A percentile compares a stretch with the other conserved stretches of the same genome.
These are phyloP conservation scores for Xylaria scruposa DNA, from an alignment of 495 filamentous ascomycete species.

Conservation along the genomic window DNA sequence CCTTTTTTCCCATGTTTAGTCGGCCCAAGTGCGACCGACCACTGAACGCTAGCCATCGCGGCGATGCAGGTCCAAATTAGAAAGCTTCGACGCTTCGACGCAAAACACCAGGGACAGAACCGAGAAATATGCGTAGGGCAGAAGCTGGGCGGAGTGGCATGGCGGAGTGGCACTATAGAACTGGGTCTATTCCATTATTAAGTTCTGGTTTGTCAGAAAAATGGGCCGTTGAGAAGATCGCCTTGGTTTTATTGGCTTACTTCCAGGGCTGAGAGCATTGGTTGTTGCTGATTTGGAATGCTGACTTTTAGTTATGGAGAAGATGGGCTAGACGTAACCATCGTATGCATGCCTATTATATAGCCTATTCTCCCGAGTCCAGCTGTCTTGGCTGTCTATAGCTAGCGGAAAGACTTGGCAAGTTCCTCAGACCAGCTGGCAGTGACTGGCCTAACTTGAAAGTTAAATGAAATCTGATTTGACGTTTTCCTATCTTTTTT, in stretches of 20 bases:
- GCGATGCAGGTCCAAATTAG: constrained; percentile 20
- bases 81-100: constrained; percentile 11
- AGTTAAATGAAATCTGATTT: too few species aligned
- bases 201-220: constrained; percentile 2
- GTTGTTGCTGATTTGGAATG: constrained; percentile 25
- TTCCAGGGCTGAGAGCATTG: constrained; percentile 18
- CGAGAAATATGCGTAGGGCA: constrained; percentile 17
- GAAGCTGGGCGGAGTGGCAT: constrained; percentile 4
- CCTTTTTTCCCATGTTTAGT: neutral
- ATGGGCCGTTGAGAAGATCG: neutral
- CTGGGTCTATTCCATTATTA: constrained; percentile 14
- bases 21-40: neutral
- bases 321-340: neutral
- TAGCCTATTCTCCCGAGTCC: neutral
- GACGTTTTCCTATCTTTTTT: neutral
- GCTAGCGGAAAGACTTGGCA: neutral
- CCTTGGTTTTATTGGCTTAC: neutral
- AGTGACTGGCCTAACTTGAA: neutral
- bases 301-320: constrained; percentile 8
- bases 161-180: constrained; percentile 10
- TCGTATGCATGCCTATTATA: neutral
- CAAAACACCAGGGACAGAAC: constrained; percentile 1
- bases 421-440: neutral
- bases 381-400: neutral
- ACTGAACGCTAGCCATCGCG: neutral